phyloP scores from a whole-genome alignment of 148 eudicot species.

The Nyssa sinensis region DNA sequence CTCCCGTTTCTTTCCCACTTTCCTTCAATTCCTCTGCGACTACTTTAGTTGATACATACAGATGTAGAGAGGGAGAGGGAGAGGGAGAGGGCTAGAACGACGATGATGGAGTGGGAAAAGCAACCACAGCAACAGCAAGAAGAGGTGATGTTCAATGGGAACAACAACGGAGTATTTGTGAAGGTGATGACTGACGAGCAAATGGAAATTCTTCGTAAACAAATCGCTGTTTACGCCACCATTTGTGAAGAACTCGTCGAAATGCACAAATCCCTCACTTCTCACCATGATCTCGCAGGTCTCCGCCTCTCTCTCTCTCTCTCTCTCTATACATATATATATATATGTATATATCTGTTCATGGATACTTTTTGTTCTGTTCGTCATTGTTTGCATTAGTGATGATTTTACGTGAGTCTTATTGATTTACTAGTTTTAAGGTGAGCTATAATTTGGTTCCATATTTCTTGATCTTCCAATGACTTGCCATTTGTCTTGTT shows the following conservation, averaged over 20 bases:
- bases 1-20: conserved; percentile 23
- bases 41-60: neutral
- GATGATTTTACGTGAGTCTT: too few species aligned
- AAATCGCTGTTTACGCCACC: conserved; percentile 83
- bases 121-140: conserved; percentile 3
- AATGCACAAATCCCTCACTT: conserved; percentile 69
- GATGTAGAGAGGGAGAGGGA: too few species aligned
- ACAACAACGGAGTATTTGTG: conserved; percentile 49
- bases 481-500: neutral
- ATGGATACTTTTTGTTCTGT: neutral
- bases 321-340: conserved; percentile 1
- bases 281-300: conserved; percentile 86
- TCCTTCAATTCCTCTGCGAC: conserved; percentile 13
- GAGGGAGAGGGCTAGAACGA: neutral
- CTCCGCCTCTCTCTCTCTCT: conserved; percentile 9
- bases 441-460: neutral
- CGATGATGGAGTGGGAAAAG: conserved; percentile 24
- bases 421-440: neutral
- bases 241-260: conserved; percentile 87
- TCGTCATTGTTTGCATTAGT: neutral
- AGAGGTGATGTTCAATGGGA: conserved; percentile 7
- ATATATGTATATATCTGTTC: neutral
- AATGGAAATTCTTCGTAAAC: conserved; percentile 71
- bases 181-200: conserved; percentile 95
- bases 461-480: neutral